Evolutionary conservation across 495 filamentous ascomycete genomes (phyloP), one percentile per base, ranked within the genome.

Genomic region (Barbatosphaeria neglecta): DNA sequence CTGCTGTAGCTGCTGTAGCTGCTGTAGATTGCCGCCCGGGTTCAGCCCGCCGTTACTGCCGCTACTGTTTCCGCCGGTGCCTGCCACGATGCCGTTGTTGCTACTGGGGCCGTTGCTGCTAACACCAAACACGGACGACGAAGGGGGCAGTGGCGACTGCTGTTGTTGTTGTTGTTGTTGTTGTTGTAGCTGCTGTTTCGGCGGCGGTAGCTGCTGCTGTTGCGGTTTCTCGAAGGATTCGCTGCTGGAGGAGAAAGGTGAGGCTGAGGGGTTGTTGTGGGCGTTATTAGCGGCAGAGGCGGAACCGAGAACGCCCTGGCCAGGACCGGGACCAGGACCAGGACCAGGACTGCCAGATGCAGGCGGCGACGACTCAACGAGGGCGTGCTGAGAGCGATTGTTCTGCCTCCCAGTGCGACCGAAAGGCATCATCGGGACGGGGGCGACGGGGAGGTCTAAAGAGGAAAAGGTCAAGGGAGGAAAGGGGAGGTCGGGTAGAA

Each of bases 381-480:
- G 57, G 45, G 68, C 70, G 54, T 70, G 68, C 56, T 72, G 68
- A 63, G 69, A 70, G 53, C 65, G 66, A 57, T 69, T 70, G 63
- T 63, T 67, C 45, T 64, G 59, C 48, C 51, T 68, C 56, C 64
- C 65, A 60, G 69, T 52, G 57, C 67, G 65, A 60, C 64, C 61
- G 57, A 68, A 72, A 46, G 65, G 62, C 67, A 67, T 66, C 60
- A 54, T 66, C 48, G 22, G 35, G n/a, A 17, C 45, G 44, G 37
- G 28, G 35, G 15, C 7, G 39, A 41, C 23, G 45, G 47, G 27
- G n/a, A 19, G 11, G 33, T 24, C 22, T 19, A 27, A 37, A 17
- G 37, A 16, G 35, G 15, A 37, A n/a, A n/a, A n/a, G n/a, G n/a
- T n/a, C n/a, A n/a, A n/a, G n/a, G n/a, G n/a, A n/a, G n/a, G n/a